These are phyloP conservation scores for Bremia lactucae DNA, from an alignment of 352 stramenopile species.

Conservation along the genomic window DNA sequence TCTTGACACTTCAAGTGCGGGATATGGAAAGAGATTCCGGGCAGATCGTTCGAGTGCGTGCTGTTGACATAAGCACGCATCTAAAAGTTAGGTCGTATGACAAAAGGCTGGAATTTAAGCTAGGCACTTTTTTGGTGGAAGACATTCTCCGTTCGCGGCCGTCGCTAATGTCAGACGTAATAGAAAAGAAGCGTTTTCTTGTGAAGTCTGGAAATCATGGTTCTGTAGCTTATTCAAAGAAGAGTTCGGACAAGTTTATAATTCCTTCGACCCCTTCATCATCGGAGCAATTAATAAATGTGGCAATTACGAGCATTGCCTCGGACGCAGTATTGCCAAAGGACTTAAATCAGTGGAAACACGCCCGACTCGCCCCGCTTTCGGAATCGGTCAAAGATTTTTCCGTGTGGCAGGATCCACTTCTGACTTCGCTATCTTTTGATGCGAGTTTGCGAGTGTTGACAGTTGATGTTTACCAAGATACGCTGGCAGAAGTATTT, in stretches of 20 bases:
- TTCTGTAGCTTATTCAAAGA: slow-evolving; percentile 15
- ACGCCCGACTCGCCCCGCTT: slow-evolving; percentile 30
- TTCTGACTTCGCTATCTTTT: slow-evolving; percentile 58
- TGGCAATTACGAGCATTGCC: slow-evolving; percentile 64
- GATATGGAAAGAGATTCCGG: slow-evolving; percentile 26
- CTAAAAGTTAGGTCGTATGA: slow-evolving; percentile 60
- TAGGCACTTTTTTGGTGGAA: slow-evolving; percentile 67
- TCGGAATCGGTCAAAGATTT: slow-evolving; percentile 21
- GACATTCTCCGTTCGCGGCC: slow-evolving; percentile 37
- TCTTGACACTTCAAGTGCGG: slow-evolving; percentile 40
- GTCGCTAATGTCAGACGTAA: slow-evolving; percentile 13
- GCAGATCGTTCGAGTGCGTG: slow-evolving; percentile 46
- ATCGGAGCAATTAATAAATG: slow-evolving; percentile 45
- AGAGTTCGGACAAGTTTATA: slow-evolving; percentile 5
- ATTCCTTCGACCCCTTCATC: slow-evolving; percentile 11
- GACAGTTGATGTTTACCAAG: slow-evolving; percentile 67
- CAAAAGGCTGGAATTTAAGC: slow-evolving; percentile 49
- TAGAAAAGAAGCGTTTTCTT: slow-evolving; percentile 39
- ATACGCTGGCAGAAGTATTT: slow-evolving; percentile 62
- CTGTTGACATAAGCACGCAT: slow-evolving; percentile 49
- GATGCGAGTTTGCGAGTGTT: slow-evolving; percentile 61
- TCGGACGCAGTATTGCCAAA: slow-evolving; percentile 53
- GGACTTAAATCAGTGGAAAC: slow-evolving; percentile 32
- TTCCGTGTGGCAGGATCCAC: slow-evolving; percentile 64
- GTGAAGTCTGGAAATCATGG: slow-evolving; percentile 49